A percentile compares a stretch with the other conserved stretches of the same genome.
These are phyloP conservation scores for Nicotiana rustica DNA, from an alignment of 305 asterid species.

Conservation along the genomic window DNA sequence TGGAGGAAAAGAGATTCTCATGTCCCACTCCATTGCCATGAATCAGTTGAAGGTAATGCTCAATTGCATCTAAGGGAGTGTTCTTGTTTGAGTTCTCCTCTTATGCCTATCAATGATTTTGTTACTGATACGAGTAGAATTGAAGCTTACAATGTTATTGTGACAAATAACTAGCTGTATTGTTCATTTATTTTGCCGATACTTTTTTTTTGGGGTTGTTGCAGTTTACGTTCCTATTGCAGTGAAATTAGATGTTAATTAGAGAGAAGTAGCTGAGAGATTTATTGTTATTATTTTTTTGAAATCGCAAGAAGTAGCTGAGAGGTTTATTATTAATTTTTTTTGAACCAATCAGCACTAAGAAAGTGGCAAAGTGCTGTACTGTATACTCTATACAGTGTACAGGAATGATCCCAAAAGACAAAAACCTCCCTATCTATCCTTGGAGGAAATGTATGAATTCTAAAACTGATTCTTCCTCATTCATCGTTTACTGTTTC, in stretches of 20 bases:
- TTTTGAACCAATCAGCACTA: not conserved
- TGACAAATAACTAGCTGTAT: not conserved
- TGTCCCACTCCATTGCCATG: conserved; percentile 89
- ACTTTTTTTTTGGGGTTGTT: not conserved
- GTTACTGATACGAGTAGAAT: not conserved
- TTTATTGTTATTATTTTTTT: not conserved
- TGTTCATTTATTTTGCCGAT: not conserved
- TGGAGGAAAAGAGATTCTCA: conserved; percentile 97
- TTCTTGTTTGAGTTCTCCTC: conserved; percentile 21
- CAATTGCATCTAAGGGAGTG: not conserved
- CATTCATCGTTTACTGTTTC: not conserved
- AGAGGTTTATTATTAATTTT: too few species aligned
- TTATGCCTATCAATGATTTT: not conserved
- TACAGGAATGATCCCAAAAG: not conserved
- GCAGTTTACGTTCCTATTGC: not conserved
- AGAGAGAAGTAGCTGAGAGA: conserved; percentile 9
- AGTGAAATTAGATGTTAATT: not conserved
- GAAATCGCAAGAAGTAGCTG: not conserved
- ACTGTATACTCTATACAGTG: not conserved
- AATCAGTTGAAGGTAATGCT: conserved; percentile 81
- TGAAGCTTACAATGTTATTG: not conserved
- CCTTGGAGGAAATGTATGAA: not conserved
- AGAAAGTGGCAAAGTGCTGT: not conserved
- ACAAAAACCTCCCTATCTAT: not conserved
- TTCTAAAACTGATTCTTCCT: not conserved